Evolutionary conservation across 768 basidiomycete genomes (phyloP).

Genomic region (Boletus rubescentipes): DNA sequence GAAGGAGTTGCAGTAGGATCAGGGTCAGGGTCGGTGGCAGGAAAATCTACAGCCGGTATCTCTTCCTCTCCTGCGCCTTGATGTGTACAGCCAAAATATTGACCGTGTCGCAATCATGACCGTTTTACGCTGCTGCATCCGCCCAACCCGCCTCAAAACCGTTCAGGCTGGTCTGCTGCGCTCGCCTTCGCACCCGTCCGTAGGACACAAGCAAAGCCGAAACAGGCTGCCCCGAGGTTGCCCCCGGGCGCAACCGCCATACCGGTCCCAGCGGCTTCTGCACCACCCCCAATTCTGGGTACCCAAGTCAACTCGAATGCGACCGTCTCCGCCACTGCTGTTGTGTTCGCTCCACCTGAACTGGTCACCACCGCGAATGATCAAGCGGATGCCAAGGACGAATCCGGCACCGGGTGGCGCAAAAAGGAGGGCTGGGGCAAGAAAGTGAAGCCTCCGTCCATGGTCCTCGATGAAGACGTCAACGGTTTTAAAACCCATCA

Average conservation of each 20-base stretch:
- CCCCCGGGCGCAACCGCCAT: constrained; percentile 58
- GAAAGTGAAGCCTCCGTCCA: constrained; percentile 87
- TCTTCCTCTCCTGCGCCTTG: constrained; percentile 44
- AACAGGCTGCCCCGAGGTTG: constrained; percentile 39
- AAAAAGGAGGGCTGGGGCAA: constrained; percentile 73
- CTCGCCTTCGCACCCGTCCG: constrained; percentile 87
- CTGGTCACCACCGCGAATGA: constrained; percentile 37
- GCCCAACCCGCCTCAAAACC: constrained; percentile 2
- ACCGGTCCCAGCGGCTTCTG: constrained; percentile 36
- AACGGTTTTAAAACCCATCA: constrained; percentile 74
- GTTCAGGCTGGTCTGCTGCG: constrained; percentile 80
- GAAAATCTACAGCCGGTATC: constrained; percentile 58
- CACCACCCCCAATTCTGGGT: constrained; percentile 33
- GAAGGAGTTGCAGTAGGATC: constrained; percentile 24
- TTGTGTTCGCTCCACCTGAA: constrained; percentile 69
- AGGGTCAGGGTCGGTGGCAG: constrained; percentile 34
- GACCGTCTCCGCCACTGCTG: constrained; percentile 53
- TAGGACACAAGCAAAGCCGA: constrained; percentile 59
- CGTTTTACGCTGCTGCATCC: constrained; percentile 19
- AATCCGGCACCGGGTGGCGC: constrained; percentile 36
- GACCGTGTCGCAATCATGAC: constrained; percentile 37
- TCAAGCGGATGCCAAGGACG: constrained; percentile 28
- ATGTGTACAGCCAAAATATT: constrained; percentile 35
- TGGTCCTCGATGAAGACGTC: constrained; percentile 86
- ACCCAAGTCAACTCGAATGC: constrained; percentile 27